phyloP scores from a whole-genome alignment of 2,329 filamentous ascomycete genomes.

The Rhinocladiella similis region DNA sequence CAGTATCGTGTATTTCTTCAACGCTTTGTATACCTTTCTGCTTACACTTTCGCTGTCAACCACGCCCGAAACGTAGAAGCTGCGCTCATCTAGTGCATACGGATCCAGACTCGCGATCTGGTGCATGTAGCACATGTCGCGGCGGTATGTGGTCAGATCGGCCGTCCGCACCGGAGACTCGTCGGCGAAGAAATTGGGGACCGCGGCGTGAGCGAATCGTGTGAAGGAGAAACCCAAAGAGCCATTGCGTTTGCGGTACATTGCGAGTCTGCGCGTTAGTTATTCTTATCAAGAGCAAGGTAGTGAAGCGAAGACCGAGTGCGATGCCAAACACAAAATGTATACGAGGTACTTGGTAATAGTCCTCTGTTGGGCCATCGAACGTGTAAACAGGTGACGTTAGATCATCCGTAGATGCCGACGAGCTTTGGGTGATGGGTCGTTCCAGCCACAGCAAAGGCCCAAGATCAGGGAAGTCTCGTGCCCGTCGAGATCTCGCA shows the following conservation, averaged over 20 bases:
- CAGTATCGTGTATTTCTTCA: constrained; percentile 17
- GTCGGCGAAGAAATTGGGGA: constrained; percentile 23
- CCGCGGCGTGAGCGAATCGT: constrained; percentile 20
- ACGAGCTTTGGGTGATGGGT: too few species aligned
- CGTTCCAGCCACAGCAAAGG: too few species aligned
- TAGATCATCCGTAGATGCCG: too few species aligned
- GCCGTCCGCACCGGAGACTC: background rate
- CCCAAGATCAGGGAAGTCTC: too few species aligned
- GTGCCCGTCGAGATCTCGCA: too few species aligned
- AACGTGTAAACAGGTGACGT: background rate
- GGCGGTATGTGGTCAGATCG: constrained; percentile 12
- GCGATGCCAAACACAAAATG: too few species aligned
- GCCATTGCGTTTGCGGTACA: constrained; percentile 26
- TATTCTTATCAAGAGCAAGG: background rate
- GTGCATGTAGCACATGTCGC: constrained; percentile 27
- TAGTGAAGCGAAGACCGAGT: too few species aligned
- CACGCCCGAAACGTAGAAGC: constrained; percentile 23
- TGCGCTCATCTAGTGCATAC: constrained; percentile 20
- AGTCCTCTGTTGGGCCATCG: background rate
- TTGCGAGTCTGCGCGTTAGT: background rate
- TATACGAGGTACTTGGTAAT: too few species aligned
- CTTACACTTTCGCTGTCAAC: constrained; percentile 18
- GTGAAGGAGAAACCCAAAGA: constrained; percentile 26
- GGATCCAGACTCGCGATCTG: constrained; percentile 20
- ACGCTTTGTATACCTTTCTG: constrained; percentile 9